Evolutionary conservation across 2,329 filamentous ascomycete species (phyloP).

Genomic region (Curvularia hawaiiensis): DNA sequence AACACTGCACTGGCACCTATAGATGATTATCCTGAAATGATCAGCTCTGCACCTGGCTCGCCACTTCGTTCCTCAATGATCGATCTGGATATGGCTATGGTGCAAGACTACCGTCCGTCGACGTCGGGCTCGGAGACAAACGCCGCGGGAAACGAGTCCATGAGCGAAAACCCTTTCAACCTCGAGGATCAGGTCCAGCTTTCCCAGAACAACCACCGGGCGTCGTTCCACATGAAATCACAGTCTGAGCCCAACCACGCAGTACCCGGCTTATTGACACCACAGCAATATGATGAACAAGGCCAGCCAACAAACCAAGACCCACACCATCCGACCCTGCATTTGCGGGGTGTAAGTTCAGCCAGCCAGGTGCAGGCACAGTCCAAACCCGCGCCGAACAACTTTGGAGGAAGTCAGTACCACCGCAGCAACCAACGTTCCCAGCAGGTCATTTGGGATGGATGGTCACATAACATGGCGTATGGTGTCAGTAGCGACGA

Average conservation of each 20-base stretch:
- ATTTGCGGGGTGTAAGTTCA: conserved; percentile 43
- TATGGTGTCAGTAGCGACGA: conserved; percentile 40
- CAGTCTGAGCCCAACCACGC: conserved; percentile 49
- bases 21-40: conserved; percentile 46
- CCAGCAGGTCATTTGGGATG: conserved; percentile 39
- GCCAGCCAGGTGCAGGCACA: conserved; percentile 42
- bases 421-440: conserved; percentile 34
- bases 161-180: conserved; percentile 56
- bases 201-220: conserved; percentile 45
- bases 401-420: conserved; percentile 24
- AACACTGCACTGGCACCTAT: conserved; percentile 49
- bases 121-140: conserved; percentile 49
- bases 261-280: conserved; percentile 44
- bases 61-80: conserved; percentile 53
- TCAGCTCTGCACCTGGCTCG: conserved; percentile 39
- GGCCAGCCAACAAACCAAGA: conserved; percentile 40
- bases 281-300: conserved; percentile 44
- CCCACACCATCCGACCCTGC: conserved; percentile 36
- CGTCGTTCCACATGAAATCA: conserved; percentile 48
- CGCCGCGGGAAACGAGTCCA: conserved; percentile 46
- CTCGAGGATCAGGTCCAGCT: conserved; percentile 53
- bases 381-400: conserved; percentile 29
- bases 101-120: conserved; percentile 50
- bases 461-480: conserved; percentile 41
- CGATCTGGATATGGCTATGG: conserved; percentile 47